Conservation (phyloP, 1,284 basidiomycete genomes). For the Irpex sp. region DNA sequence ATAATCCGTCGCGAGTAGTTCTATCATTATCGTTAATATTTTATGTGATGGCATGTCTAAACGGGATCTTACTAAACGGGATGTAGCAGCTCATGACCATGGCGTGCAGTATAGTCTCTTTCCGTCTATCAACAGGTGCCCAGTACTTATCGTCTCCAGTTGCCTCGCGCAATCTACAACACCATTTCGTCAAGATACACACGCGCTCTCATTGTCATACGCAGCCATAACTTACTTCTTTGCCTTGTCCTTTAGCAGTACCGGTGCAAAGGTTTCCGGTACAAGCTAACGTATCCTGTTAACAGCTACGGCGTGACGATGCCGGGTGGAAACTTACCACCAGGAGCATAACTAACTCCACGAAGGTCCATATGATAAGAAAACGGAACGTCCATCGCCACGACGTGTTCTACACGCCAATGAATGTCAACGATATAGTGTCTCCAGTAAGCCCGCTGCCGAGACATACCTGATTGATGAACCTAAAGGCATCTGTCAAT, state of each 20-base stretch:
- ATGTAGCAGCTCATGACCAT: slow-evolving; percentile 41
- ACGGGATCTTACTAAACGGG: slow-evolving; percentile 64
- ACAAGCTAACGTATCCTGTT: slow-evolving; percentile 37
- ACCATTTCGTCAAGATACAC: too few relatives aligned
- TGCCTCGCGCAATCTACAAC: slow-evolving; percentile 46
- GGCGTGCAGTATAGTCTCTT: slow-evolving; percentile 36
- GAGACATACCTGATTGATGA: slow-evolving; percentile 39
- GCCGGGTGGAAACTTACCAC: slow-evolving; percentile 32
- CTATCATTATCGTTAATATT: slow-evolving; percentile 30
- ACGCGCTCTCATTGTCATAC: neutral
- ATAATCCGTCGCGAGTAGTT: slow-evolving; percentile 63
- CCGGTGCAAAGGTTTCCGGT: slow-evolving; percentile 75
- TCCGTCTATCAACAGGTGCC: slow-evolving; percentile 50
- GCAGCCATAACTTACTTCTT: slow-evolving; percentile 19
- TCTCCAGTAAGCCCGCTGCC: too few relatives aligned
- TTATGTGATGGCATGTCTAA: neutral
- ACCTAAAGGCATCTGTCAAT: slow-evolving; percentile 19
- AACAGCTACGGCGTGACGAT: neutral
- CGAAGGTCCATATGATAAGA: slow-evolving; percentile 60
- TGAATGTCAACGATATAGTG: too few relatives aligned
- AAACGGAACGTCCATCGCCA: slow-evolving; percentile 84
- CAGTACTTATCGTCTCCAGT: slow-evolving; percentile 54
- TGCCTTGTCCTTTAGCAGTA: slow-evolving; percentile 60
- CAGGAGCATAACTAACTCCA: slow-evolving; percentile 41
- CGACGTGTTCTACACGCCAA: slow-evolving; percentile 39